Conservation (phyloP, 805 yeast species). For the Cyberlindnera americana region DNA sequence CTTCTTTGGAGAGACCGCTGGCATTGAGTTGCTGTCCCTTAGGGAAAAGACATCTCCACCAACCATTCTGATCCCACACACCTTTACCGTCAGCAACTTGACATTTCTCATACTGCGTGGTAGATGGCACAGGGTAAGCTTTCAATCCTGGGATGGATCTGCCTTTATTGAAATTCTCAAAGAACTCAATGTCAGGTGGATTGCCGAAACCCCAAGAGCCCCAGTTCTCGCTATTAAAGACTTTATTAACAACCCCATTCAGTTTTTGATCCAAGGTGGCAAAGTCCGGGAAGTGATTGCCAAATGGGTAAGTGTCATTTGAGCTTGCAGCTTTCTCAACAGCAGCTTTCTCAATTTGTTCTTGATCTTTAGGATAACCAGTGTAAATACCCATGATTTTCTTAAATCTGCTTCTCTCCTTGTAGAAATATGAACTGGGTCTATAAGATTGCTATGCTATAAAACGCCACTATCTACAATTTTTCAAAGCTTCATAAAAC, state of each 20-base stretch:
- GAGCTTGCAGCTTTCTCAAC: conserved; percentile 14
- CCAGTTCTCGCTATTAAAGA: conserved; percentile 10
- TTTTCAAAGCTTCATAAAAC: no score
- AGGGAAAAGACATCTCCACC: conserved; percentile 91
- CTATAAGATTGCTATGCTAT: no score
- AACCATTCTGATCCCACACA: conserved; percentile 80
- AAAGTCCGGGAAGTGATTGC: conserved; percentile 9
- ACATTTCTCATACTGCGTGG: conserved; percentile 60
- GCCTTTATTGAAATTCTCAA: conserved; percentile 16
- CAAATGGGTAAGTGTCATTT: not conserved
- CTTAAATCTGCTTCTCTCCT: not conserved
- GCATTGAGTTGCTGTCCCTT: conserved; percentile 34
- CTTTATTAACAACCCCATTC: conserved; percentile 5
- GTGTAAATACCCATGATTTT: conserved; percentile 20
- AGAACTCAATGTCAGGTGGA: conserved; percentile 14
- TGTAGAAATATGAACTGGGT: no score
- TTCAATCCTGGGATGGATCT: conserved; percentile 36
- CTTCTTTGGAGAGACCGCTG: conserved; percentile 49
- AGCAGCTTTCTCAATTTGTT: conserved; percentile 18
- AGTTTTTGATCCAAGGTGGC: conserved; percentile 8
- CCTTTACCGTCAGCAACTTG: conserved; percentile 60
- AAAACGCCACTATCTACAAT: no score
- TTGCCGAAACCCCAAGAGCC: conserved; percentile 5
- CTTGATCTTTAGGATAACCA: conserved; percentile 13
- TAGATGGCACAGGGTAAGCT: conserved; percentile 57